These are phyloP conservation scores for Angomonas deanei DNA, from an alignment of 208 protist genomes.

Conservation along the genomic window DNA sequence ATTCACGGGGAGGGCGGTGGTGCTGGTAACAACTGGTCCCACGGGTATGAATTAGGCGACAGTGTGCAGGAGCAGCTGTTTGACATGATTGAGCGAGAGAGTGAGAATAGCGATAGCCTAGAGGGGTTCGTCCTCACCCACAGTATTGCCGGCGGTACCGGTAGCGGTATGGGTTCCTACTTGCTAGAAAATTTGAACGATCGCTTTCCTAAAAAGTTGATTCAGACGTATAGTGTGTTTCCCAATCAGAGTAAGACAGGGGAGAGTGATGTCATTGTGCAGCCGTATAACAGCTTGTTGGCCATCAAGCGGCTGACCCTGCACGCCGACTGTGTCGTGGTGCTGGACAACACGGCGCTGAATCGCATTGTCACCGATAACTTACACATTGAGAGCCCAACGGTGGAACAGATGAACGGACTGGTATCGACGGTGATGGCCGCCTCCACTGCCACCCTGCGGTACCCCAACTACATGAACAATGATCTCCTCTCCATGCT, in stretches of 20 bases:
- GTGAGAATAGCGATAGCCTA: slow-evolving; percentile 97
- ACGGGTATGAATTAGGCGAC: slow-evolving; percentile 91
- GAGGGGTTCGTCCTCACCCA: slow-evolving; percentile 99
- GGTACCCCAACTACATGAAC: slow-evolving; percentile 99
- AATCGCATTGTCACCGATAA: slow-evolving; percentile 97
- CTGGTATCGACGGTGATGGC: slow-evolving; percentile 99
- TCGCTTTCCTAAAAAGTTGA: slow-evolving; percentile 96
- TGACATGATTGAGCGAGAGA: slow-evolving; percentile 99
- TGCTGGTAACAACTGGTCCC: slow-evolving; percentile 99
- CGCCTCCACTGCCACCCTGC: slow-evolving; percentile 97
- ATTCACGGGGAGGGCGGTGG: slow-evolving; percentile 94
- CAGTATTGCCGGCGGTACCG: slow-evolving; percentile 99
- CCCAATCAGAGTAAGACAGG: slow-evolving; percentile 81
- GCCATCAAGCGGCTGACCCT: slow-evolving; percentile 98
- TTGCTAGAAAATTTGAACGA: slow-evolving; percentile 98
- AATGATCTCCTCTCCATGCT: slow-evolving; percentile 97
- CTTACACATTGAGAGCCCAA: slow-evolving; percentile 93
- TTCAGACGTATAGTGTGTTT: slow-evolving; percentile 99
- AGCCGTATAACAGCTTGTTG: slow-evolving; percentile 99
- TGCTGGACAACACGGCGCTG: slow-evolving; percentile 99
- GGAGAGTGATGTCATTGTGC: slow-evolving; percentile 97
- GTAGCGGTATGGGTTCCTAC: slow-evolving; percentile 98
- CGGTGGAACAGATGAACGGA: slow-evolving; percentile 97
- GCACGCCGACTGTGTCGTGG: slow-evolving; percentile 96
- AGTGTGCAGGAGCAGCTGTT: slow-evolving; percentile 92